Evolutionary conservation across 768 basidiomycete species (phyloP), one percentile per base, ranked within the genome.

Genomic region (Nidula microcarpa): DNA sequence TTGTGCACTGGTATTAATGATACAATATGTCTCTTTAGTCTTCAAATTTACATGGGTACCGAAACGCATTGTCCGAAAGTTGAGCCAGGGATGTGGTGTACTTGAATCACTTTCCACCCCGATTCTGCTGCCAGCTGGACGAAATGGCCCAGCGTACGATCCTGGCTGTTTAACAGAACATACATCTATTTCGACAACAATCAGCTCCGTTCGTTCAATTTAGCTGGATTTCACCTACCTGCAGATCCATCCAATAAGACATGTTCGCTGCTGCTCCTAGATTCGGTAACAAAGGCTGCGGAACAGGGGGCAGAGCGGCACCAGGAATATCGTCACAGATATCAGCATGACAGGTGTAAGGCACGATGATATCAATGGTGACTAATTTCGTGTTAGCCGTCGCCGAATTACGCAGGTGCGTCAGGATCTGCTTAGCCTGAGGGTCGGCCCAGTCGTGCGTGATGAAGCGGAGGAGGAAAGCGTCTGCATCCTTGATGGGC

Each of bases 391-490:
- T 49, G 13, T 49, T 32, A n/a, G 48, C 3, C 18, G 48, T 49
- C 33, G 48, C 30, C 13, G 48, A n/a, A 13, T 10, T 32, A 23
- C 48, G 48, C 14, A 49, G 48, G 8, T 34, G 48, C 23, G 18
- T 9, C 11, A 49, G 48, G 33, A 49, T 49, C 18, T 49, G 30
- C 48, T 11, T n/a, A 13, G 48, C 48, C 10, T 11, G 23, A 0
- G 63, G 65, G 54, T 85, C 84, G 2, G 82, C 76, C 84, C 84
- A 85, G 59, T 86, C 84, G 56, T 86, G 84, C 33, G 81, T 71
- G 47, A 84, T 74, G 17, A 78, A 77, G 33, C 82, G 74, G 16
- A 85, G 62, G n/a, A 85, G 63, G 58, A 77, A 85, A 6, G 82
- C 75, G 0, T 80, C 71, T 59, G 79, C 64, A 49, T 71, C 43